Evolutionary conservation across 2,329 filamentous ascomycete species (phyloP).

Genomic region (Coleophoma cylindrospora): DNA sequence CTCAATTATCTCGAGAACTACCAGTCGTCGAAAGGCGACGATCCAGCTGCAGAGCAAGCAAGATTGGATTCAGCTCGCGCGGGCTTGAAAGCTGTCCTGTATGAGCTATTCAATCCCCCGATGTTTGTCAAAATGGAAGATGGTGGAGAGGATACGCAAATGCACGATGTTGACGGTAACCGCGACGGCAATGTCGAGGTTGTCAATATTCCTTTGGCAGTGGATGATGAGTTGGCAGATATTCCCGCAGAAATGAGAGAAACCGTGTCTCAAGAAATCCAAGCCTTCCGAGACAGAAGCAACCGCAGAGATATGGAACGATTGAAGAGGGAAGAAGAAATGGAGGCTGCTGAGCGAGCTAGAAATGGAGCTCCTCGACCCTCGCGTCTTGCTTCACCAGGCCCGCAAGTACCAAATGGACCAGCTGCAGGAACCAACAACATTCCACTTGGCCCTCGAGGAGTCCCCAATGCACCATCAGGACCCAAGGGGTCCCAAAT

Average conservation of each 20-base stretch:
- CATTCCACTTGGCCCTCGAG: constrained; percentile 70
- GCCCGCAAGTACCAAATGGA: constrained; percentile 45
- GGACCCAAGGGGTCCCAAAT: constrained; percentile 62
- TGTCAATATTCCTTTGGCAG: constrained; percentile 79
- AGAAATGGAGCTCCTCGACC: constrained; percentile 62
- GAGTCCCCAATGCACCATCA: constrained; percentile 70
- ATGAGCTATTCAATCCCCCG: constrained; percentile 66
- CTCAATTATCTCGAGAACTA: constrained; percentile 82
- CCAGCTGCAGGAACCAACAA: constrained; percentile 63
- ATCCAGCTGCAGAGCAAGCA: constrained; percentile 56
- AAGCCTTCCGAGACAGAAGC: constrained; percentile 88
- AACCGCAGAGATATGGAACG: constrained; percentile 85
- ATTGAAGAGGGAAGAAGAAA: constrained; percentile 81
- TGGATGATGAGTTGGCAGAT: constrained; percentile 91
- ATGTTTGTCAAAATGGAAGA: constrained; percentile 44
- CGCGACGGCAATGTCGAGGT: constrained; percentile 70
- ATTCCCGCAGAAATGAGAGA: constrained; percentile 96
- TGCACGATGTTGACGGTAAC: constrained; percentile 56
- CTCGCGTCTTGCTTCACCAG: constrained; percentile 68
- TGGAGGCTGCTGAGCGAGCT: constrained; percentile 79
- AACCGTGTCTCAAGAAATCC: constrained; percentile 89
- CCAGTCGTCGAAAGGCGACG: constrained; percentile 60
- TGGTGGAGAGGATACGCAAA: constrained; percentile 60
- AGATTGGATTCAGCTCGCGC: constrained; percentile 65
- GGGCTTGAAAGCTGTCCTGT: constrained; percentile 63